Conservation (phyloP, 345 rosid genomes). For the Mallotus nudiflorus region DNA sequence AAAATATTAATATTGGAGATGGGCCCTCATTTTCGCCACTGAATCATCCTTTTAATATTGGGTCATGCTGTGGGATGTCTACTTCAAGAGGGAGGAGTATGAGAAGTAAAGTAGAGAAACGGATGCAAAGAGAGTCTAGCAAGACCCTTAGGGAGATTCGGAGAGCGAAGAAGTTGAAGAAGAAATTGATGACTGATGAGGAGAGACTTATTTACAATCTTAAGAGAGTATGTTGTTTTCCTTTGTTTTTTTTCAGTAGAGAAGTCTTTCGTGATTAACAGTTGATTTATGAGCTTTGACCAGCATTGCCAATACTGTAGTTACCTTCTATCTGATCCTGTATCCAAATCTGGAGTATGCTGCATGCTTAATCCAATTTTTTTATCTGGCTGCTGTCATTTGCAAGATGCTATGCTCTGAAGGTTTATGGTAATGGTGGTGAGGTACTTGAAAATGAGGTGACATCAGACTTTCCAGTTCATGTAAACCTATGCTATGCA, state of each 20-base stretch:
- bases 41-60: conserved; percentile 22
- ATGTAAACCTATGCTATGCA: no score
- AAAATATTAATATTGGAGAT: conserved; percentile 19
- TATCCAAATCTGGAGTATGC: no score
- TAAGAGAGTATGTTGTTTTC: conserved; percentile 60
- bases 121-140: conserved; percentile 90
- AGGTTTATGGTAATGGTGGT: background rate
- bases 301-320: background rate
- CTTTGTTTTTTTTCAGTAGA: background rate
- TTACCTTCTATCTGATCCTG: no score
- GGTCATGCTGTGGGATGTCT: conserved; percentile 69
- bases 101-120: conserved; percentile 90
- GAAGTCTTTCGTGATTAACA: background rate
- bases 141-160: conserved; percentile 85
- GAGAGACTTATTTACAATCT: conserved; percentile 92
- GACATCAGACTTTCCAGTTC: background rate
- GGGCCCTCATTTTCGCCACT: conserved; percentile 14
- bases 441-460: background rate
- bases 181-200: conserved; percentile 97
- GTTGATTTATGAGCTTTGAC: background rate
- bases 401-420: background rate
- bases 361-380: no score
- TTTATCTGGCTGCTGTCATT: background rate
- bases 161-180: conserved; percentile 84
- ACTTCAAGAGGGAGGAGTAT: conserved; percentile 82